phyloP scores from a whole-genome alignment of 2,329 filamentous ascomycete genomes.

The Sordariomycetes sp. region DNA sequence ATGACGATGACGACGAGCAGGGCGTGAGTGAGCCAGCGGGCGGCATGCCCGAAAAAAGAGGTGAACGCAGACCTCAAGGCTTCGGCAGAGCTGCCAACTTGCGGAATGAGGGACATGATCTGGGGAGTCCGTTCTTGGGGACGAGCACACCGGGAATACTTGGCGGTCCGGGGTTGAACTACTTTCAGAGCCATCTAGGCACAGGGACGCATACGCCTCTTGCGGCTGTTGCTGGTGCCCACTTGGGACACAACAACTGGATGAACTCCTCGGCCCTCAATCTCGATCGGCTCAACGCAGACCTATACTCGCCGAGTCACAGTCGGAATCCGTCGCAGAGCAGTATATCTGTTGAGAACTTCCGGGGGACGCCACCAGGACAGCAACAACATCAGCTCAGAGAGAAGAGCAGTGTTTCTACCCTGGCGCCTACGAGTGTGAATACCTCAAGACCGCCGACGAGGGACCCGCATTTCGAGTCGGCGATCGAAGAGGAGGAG shows the following conservation, averaged over 20 bases:
- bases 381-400: constrained; percentile 23
- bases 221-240: constrained; percentile 66
- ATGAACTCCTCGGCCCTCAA: constrained; percentile 14
- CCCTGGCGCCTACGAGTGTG: constrained; percentile 45
- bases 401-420: constrained; percentile 55
- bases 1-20: constrained; percentile 22
- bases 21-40: constrained; percentile 6
- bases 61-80: constrained; percentile 3
- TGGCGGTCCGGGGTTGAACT: constrained; percentile 69
- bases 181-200: constrained; percentile 72
- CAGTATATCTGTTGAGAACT: constrained; percentile 36
- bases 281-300: constrained; percentile 8
- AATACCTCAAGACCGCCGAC: constrained; percentile 48
- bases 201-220: constrained; percentile 73
- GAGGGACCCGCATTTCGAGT: constrained; percentile 33
- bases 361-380: constrained; percentile 28
- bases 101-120: constrained; percentile 27
- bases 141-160: constrained; percentile 54
- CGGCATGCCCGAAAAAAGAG: constrained; percentile 1
- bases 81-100: constrained; percentile 12
- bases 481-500: constrained; percentile 28
- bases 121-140: constrained; percentile 48
- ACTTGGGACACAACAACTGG: constrained; percentile 24
- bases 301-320: constrained; percentile 17
- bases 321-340: constrained; percentile 32